Base-by-base conservation (phyloP, 164 flowering plant species). In the Echeveria elegans region DNA sequence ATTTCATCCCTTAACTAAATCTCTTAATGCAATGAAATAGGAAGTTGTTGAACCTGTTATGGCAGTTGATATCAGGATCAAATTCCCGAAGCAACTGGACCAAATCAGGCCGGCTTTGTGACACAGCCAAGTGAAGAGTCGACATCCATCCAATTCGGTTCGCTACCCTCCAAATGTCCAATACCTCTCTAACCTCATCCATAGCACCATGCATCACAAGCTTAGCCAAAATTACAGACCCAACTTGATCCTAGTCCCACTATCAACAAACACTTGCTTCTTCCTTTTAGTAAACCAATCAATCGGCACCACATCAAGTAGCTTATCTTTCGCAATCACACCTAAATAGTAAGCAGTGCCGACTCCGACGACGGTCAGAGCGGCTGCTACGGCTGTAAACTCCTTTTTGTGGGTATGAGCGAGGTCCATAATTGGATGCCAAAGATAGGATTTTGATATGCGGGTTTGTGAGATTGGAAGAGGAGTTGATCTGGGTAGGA, bases 281-380 rank as follows among this genome's bases (percentile, higher is more conserved):
- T 82, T 88, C 77, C 68, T 82, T 5, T 84, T 75, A 6, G 91
- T 82, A 72, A 88, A 88, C 91, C 88, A 86, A 34, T 88, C 95
- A 65, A 14, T 72, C 0, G 87, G 91, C 16, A 86, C 82, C 0
- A 79, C 45, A 59, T 86, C 89, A 21, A 72, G 77, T 0, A 79
- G 64, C 0, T 86, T 53, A 30, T 83, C 84, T 63, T 82, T 88
- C n/a, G 81, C 68, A 0, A 85, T 78, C 0, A 89, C 89, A 0
- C 95, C 91, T n/a, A 65, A 32, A 41, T 65, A 65, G 30, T 38
- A 65, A 40, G 47, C 47, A 18, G 67, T 65, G n/a, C 67, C 67
- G n/a, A 19, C 67, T 21, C 67, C 67, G 32, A 43, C 47, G 67
- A 53, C 67, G 0, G 67, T 53, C 14, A 65, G 67, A 24, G 67